Evolutionary conservation across 164 flowering plant genomes (phyloP).

Genomic region (Liquidambar formosana): DNA sequence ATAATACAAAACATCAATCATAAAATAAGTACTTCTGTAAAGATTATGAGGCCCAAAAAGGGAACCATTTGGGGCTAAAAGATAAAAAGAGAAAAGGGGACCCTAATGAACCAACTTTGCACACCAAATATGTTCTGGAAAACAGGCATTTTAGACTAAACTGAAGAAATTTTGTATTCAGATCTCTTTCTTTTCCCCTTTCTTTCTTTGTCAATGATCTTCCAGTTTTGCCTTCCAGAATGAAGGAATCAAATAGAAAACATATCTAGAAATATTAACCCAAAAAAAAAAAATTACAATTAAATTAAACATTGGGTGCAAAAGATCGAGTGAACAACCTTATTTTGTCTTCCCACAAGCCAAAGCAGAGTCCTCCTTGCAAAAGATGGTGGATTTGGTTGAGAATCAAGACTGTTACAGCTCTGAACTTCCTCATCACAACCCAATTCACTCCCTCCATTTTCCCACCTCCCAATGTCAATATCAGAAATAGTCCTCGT

Average conservation of each 20-base stretch:
- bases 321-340: constrained; percentile 69
- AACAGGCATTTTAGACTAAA: background rate
- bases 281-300: constrained; percentile 1
- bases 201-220: constrained; percentile 1
- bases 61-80: background rate
- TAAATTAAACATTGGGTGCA: constrained; percentile 33
- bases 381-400: constrained; percentile 49
- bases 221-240: constrained; percentile 7
- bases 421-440: constrained; percentile 51
- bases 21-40: no score
- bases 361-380: constrained; percentile 64
- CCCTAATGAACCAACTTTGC: background rate
- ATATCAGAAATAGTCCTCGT: constrained; percentile 46
- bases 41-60: no score
- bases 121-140: background rate
- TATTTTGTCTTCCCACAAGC: constrained; percentile 73
- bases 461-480: constrained; percentile 38
- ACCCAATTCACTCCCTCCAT: constrained; percentile 38
- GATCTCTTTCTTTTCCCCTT: background rate
- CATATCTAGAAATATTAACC: background rate
- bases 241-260: background rate
- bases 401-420: constrained; percentile 44
- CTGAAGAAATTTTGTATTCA: background rate
- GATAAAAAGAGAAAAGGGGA: background rate
- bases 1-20: no score